Evolutionary conservation across 2,329 filamentous ascomycete genomes (phyloP), one percentile per base, ranked within the genome.

Genomic region (Fusarium agapanthi): DNA sequence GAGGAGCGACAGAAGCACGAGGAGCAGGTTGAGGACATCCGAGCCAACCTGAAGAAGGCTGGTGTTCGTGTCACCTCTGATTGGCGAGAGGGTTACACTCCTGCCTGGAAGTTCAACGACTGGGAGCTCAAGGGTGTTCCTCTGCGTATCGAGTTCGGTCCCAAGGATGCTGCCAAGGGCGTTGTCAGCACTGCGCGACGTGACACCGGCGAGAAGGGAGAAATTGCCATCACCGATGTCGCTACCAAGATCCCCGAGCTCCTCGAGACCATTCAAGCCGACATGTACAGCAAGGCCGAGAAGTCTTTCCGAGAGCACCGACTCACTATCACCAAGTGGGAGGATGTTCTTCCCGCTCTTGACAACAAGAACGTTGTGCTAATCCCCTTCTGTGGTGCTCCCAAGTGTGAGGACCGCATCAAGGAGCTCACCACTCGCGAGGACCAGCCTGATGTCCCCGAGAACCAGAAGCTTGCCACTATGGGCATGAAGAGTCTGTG

Each of bases 101-200:
- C 96, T 43, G 95, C 94, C 73, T 98, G 93, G 91, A 99, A 99
- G 84, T 99, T 99, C 87, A 97, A 97, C 84, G 95, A 99, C 84
- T 98, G 95, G 94, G 97, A 99, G 83, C 88, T 98, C 77, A 97
- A 95, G 84, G 96, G 97, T 81, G 93, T 98, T 45, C 96, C 97
- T 51, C 89, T 99, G 41, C 93, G 96, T 67, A 88, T 99, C 66
- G 96, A 99, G 83, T 97, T 97, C 79, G 97, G 97, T 11, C 95
- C 96, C 78, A 97, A 97, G 84, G 96, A 98, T 80, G 92, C 92
- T 18, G 94, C 93, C 73, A 94, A 95, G 80, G 89, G 92, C 65
- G 93, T 95, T 45, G 92, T 98, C 75, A 94, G 92, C 72, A 93
- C 89, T 71, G 93, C 95, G 28, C 93, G 96, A 78, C 93, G 97